Conservation (phyloP, 2,329 filamentous ascomycete genomes). For the Hypoxylon rubiginosum region DNA sequence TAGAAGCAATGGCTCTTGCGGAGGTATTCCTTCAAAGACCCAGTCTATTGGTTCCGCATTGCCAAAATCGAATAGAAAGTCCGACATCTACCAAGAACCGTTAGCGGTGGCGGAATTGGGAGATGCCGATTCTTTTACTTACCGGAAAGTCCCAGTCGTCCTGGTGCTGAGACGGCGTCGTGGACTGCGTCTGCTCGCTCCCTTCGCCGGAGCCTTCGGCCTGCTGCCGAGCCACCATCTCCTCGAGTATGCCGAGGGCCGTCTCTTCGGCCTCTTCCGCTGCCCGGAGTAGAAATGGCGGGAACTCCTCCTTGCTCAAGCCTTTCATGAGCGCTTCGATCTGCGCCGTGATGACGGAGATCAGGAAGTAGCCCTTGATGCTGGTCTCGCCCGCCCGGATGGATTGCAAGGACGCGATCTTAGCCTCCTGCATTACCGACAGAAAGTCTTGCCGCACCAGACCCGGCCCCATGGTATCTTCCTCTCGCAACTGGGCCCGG, state of each 20-base stretch:
- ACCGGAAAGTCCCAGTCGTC: slow-evolving; percentile 59
- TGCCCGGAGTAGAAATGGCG: slow-evolving; percentile 53
- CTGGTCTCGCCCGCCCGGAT: slow-evolving; percentile 67
- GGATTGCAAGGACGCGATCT: slow-evolving; percentile 55
- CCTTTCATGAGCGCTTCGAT: slow-evolving; percentile 58
- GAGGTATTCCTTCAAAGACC: slow-evolving; percentile 29
- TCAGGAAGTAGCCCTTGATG: slow-evolving; percentile 63
- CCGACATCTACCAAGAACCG: slow-evolving; percentile 46
- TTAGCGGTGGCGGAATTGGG: slow-evolving; percentile 15
- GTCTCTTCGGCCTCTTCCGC: slow-evolving; percentile 53
- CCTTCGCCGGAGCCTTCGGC: slow-evolving; percentile 13
- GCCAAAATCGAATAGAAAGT: slow-evolving; percentile 47
- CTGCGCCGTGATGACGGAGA: slow-evolving; percentile 56
- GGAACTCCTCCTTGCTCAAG: slow-evolving; percentile 52
- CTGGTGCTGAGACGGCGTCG: slow-evolving; percentile 42
- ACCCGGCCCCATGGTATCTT: slow-evolving; percentile 53
- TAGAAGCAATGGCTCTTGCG: slow-evolving; percentile 12
- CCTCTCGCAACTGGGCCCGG: slow-evolving; percentile 55
- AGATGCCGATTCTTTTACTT: slow-evolving; percentile 39
- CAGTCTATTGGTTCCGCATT: slow-evolving; percentile 35
- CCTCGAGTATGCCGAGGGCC: slow-evolving; percentile 54
- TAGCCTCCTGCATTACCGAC: slow-evolving; percentile 56
- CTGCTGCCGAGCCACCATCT: slow-evolving; percentile 39
- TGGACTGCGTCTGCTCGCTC: slow-evolving; percentile 32
- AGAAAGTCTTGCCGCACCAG: slow-evolving; percentile 57